Conservation (phyloP, 2,329 filamentous ascomycete species). For the Lasiodiplodia sp. region DNA sequence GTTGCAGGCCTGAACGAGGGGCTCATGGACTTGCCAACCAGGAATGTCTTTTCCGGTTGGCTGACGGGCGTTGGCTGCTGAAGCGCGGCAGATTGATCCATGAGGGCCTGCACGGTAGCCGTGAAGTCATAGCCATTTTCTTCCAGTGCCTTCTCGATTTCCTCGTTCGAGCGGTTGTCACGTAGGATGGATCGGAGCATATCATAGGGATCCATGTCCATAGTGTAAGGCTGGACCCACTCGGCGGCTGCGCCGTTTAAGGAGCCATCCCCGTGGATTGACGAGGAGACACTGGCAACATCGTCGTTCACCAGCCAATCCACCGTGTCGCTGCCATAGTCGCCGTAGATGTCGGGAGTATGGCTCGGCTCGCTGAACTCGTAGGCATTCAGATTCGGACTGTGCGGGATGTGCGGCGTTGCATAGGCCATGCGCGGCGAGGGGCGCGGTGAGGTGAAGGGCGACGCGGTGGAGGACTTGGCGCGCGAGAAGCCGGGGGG, state of each 20-base stretch:
- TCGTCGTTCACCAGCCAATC: constrained; percentile 96
- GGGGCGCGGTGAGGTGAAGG: constrained; percentile 91
- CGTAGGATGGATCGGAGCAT: constrained; percentile 95
- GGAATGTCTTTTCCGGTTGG: constrained; percentile 67
- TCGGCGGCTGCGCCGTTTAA: constrained; percentile 84
- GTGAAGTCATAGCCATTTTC: constrained; percentile 92
- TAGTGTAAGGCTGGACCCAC: constrained; percentile 71
- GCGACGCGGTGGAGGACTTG: constrained; percentile 80
- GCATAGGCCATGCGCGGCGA: constrained; percentile 91
- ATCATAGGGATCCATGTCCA: constrained; percentile 97
- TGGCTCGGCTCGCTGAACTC: constrained; percentile 86
- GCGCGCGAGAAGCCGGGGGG: constrained; percentile 78
- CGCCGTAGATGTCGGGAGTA: constrained; percentile 84
- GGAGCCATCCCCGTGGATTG: constrained; percentile 70
- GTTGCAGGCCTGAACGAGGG: constrained; percentile 75
- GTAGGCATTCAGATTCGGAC: constrained; percentile 91
- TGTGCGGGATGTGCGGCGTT: constrained; percentile 90
- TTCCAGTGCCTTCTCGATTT: constrained; percentile 90
- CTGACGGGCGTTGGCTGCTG: constrained; percentile 54
- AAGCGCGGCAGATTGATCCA: constrained; percentile 69
- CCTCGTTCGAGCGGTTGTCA: constrained; percentile 87
- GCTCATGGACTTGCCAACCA: constrained; percentile 90
- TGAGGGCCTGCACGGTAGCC: constrained; percentile 87
- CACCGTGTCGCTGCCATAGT: constrained; percentile 91
- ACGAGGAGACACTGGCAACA: constrained; percentile 80